Evolutionary conservation across 2,329 filamentous ascomycete genomes (phyloP), one percentile per base, ranked within the genome.

Genomic region (Trichoderma sp.): DNA sequence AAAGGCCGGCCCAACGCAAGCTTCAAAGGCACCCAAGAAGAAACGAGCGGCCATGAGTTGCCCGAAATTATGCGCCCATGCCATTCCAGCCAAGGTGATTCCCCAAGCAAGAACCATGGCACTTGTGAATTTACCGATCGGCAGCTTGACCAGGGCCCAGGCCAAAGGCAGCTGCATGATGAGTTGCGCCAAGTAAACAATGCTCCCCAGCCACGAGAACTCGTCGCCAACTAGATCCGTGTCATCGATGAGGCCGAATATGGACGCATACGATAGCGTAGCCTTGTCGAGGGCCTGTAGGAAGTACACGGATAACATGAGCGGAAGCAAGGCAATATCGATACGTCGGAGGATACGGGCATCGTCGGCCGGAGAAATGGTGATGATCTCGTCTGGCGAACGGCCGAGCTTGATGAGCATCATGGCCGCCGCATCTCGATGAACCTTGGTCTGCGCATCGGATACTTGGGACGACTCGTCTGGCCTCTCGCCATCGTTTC

Each of bases 221-320:
- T 90, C 81, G 58, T 86, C 79, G 17, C 86, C 86, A 9, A 83
- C 77, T 1, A 90, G 83, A 48, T 83, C 74, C 0, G 87, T 84
- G 73, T 89, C 85, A 61, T 87, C 79, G 35, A 87, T 83, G 12
- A 90, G 79, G 2, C 87, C 87, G 71, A 90, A 90, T 12, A 90
- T 84, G 0, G 87, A 88, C 3, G 86, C 86, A 72, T 89, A 90
- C 2, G 77, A 79, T 78, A 90, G 79, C 0, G 86, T 87, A 0
- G 86, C 84, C 75, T 90, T 90, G 78, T 90, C 88, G 6, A 89
- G 79, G 12, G 83, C 84, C 70, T 90, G 88, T 0, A 90, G 80
- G 72, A 87, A 89, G 76, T 90, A 90, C 22, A 89, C 85, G 7
- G 82, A 81, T 12, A 89, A 78, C 67, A 90, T 84, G 60, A 83